Conservation (phyloP, 306 rosid genomes). For the Calophaca sinica region DNA sequence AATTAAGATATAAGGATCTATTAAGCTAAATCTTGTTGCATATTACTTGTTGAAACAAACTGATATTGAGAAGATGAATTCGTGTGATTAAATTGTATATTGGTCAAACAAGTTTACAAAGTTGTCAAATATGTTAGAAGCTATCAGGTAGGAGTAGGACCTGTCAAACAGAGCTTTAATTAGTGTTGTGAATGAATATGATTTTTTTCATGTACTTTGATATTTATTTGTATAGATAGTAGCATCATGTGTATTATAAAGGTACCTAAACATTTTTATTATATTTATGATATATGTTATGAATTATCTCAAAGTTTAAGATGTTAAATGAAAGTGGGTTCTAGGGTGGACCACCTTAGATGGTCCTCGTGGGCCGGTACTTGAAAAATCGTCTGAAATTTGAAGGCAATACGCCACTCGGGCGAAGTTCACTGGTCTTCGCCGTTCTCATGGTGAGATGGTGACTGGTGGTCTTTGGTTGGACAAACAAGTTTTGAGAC, state of each 20-base stretch:
- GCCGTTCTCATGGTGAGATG: no score
- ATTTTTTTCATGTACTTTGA: not conserved
- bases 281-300: not conserved
- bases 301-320: no score
- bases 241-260: not conserved
- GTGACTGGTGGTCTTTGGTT: no score
- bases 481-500: no score
- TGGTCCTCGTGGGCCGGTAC: no score
- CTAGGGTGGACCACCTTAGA: no score
- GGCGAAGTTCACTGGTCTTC: no score
- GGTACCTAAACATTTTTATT: not conserved
- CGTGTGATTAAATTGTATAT: slow-evolving; percentile 17
- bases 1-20: slow-evolving; percentile 9
- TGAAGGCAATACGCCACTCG: no score
- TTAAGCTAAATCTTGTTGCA: slow-evolving; percentile 12
- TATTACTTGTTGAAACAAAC: slow-evolving; percentile 32
- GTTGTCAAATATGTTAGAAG: not conserved
- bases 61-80: slow-evolving; percentile 27
- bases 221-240: not conserved
- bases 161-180: slow-evolving; percentile 5
- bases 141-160: slow-evolving; percentile 12
- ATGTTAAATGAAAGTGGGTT: no score
- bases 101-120: slow-evolving; percentile 25
- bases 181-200: not conserved
- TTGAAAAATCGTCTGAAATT: no score